These are phyloP conservation scores for Luffa aegyptiaca DNA, from an alignment of 306 rosid species.

Conservation along the genomic window DNA sequence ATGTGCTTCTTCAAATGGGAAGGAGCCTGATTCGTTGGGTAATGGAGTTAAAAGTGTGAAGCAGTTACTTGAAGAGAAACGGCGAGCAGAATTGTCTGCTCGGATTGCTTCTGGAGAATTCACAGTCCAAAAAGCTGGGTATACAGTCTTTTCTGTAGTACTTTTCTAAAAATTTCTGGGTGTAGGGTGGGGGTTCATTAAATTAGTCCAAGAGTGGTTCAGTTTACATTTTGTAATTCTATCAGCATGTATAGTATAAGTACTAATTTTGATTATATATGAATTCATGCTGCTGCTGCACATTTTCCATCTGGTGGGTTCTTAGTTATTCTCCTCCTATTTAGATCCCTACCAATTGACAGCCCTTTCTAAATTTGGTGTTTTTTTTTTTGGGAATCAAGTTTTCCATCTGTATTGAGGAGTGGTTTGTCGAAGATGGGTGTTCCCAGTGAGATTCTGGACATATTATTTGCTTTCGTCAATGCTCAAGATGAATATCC, in stretches of 20 bases:
- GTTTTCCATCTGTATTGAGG: slow-evolving; percentile 45
- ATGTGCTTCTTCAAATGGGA: slow-evolving; percentile 65
- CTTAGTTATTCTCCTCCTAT: background rate
- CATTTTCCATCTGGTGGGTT: background rate
- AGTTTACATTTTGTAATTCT: background rate
- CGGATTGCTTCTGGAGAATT: slow-evolving; percentile 78
- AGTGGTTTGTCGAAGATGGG: slow-evolving; percentile 60
- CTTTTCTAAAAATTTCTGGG: background rate
- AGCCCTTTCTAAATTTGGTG: background rate
- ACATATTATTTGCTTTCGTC: slow-evolving; percentile 38
- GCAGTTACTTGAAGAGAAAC: slow-evolving; percentile 32
- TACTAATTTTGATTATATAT: background rate
- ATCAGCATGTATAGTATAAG: background rate
- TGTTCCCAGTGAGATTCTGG: slow-evolving; percentile 48
- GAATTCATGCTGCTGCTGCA: background rate
- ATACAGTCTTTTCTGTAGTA: background rate
- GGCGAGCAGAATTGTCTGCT: slow-evolving; percentile 55
- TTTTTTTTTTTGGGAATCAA: slow-evolving; percentile 32
- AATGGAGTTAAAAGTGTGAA: slow-evolving; percentile 31
- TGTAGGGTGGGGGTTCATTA: background rate
- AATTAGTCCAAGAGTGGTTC: background rate
- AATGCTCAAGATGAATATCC: slow-evolving; percentile 27
- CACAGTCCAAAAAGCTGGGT: slow-evolving; percentile 64
- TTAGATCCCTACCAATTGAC: background rate
- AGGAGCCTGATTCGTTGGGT: slow-evolving; percentile 38